Evolutionary conservation across 129 eudicot genomes (phyloP), one percentile per base, ranked within the genome.

Genomic region (Pseudognaphalium luteoalbum): DNA sequence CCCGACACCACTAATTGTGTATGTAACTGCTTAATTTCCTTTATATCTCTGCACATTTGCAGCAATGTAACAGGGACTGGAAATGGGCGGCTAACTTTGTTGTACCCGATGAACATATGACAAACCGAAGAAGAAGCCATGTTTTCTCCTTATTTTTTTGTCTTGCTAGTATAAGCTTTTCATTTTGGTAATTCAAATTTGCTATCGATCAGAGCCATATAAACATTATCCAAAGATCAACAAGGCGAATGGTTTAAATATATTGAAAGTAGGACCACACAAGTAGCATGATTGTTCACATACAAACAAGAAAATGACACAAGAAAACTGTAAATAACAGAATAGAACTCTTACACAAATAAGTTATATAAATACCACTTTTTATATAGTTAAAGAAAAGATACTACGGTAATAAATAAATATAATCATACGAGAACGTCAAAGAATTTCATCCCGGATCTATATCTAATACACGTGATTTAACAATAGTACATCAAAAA

Each of bases 1-100:
- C 87, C 87, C 2, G 73, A 74, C 28, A 78, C 77, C 20, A 77
- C 76, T 0, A 83, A 17, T 17, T 71, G 90, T 28, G 81, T 30
- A 39, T 83, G 85, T 54, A 83, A 21, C 51, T 83, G 86, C 14
- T 37, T 75, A 60, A 78, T 76, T 59, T 86, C 87, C 3, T 71
- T 47, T 10, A 33, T 33, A 9, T 66, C 34, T 10, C 42, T 83
- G 77, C 87, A 83, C 68, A 83, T 66, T 62, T 84, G 79, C 59
- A 84, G 69, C 72, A 83, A 44, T 7, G 42, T 41, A 25, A 81
- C 70, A 11, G 77, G 65, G 34, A 39, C 66, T 2, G 87, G 82
- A 47, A 78, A 14, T 57, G 12, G 11, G 29, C 28, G 3, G 62
- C 62, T 57, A 47, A 47, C 54, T 12, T 47, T 47, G 54, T 47